Base-by-base conservation (phyloP, 805 yeast genomes). In the Wickerhamomyces chambardii region DNA sequence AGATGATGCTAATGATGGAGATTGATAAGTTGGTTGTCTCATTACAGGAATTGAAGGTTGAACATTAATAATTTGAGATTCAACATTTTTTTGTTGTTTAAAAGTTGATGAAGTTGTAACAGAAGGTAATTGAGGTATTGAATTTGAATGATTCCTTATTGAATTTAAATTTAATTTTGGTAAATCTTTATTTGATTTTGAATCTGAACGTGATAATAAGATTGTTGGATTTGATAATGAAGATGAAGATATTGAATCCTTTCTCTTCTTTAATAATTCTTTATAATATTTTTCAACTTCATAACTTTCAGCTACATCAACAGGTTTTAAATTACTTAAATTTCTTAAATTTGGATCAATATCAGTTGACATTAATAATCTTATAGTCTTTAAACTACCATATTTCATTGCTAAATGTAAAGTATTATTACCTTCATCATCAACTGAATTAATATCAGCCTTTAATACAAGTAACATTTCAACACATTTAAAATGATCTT, bases 331-430 rank as follows among this genome's bases (percentile, higher is more conserved):
- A 4, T 84, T 82, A n/a, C 66, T 65, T 12, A 57, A 52, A 53
- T 84, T 84, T 26, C 61, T 52, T 17, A 66, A 47, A 17, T 62
- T 56, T 28, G 66, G 67, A 39, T 75, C 70, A 2, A 75, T 72
- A 16, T 68, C 64, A 22, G 72, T 61, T 15, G 59, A 62, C 0
- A 79, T 54, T 30, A 83, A 56, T 25, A 78, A 50, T 35, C 70
- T 65, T 41, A 76, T 56, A 31, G 84, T 76, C 32, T 70, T 70
- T 14, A 71, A 47, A 40, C 74, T 71, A 6, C 89, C 90, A 46
- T 68, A 73, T 36, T 81, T 79, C 44, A 84, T 69, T 0, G 96
- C 95, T 35, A 82, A 63, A 56, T 90, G 97, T 29, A 90, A 59
- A 0, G 95, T 85, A 3, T 95, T 78, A 50, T 86, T 84, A 1